Conservation (phyloP, 495 filamentous ascomycete species). For the Ascobolus immersus region DNA sequence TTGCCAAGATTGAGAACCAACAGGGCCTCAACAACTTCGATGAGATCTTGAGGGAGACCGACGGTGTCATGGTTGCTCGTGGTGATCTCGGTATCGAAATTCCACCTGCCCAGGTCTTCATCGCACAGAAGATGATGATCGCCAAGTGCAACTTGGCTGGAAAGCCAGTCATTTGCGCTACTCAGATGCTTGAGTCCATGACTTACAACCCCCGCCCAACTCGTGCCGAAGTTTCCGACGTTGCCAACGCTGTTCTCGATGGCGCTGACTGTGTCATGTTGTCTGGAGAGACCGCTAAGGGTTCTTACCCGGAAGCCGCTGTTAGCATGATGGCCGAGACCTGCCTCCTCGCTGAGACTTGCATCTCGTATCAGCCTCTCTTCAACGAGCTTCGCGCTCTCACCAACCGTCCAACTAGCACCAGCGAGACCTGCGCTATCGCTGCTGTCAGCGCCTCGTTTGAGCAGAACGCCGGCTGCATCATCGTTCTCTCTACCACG, state of each 20-base stretch:
- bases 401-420: conserved; percentile 52
- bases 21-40: conserved; percentile 98
- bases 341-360: conserved; percentile 81
- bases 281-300: conserved; percentile 96
- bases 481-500: conserved; percentile 81
- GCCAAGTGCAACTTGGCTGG: conserved; percentile 98
- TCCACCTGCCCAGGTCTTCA: conserved; percentile 89
- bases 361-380: conserved; percentile 83
- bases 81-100: conserved; percentile 98
- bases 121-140: conserved; percentile 99
- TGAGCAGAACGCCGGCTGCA: conserved; percentile 85
- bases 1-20: conserved; percentile 99
- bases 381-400: conserved; percentile 84
- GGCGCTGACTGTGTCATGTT: conserved; percentile 99
- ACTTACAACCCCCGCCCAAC: conserved; percentile 97
- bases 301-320: conserved; percentile 73
- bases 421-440: conserved; percentile 83
- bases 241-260: conserved; percentile 91
- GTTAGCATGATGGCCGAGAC: conserved; percentile 96
- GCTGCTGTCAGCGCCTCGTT: conserved; percentile 79
- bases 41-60: conserved; percentile 84
- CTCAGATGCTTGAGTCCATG: conserved; percentile 93
- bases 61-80: conserved; percentile 98
- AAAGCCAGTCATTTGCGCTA: conserved; percentile 81
- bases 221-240: conserved; percentile 90